A percentile compares a stretch with the other conserved stretches of the same genome.
phyloP scores from a whole-genome alignment of 2,329 filamentous ascomycete genomes.

The Hymenoscyphus linearis region DNA sequence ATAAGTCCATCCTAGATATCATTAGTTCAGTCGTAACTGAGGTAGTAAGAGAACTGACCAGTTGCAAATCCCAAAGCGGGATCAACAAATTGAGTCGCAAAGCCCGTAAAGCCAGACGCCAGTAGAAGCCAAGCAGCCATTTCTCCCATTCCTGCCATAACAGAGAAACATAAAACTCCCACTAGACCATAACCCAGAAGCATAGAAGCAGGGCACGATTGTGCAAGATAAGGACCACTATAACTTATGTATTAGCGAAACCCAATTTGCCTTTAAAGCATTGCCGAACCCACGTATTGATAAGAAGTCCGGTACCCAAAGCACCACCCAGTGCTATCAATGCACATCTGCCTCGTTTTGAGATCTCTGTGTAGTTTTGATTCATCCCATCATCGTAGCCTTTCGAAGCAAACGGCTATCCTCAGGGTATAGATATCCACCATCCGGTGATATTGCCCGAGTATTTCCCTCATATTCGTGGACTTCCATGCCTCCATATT shows the following conservation, averaged over 20 bases:
- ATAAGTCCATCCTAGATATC: constrained; percentile 22
- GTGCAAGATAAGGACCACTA: constrained; percentile 36
- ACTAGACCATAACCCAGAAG: constrained; percentile 67
- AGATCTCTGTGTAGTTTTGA: constrained; percentile 44
- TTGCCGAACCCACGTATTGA: constrained; percentile 46
- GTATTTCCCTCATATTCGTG: constrained; percentile 10
- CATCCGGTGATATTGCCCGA: constrained; percentile 3
- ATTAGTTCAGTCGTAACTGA: neutral
- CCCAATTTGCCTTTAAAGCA: neutral
- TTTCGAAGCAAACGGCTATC: constrained; percentile 12
- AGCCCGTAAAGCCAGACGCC: constrained; percentile 74
- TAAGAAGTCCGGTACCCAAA: constrained; percentile 54
- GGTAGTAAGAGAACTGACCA: constrained; percentile 41
- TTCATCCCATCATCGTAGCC: constrained; percentile 24
- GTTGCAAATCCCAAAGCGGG: constrained; percentile 76
- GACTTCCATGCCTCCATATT: constrained; percentile 13
- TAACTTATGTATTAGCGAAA: constrained; percentile 9
- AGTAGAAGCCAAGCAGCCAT: constrained; percentile 82
- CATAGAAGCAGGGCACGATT: constrained; percentile 57
- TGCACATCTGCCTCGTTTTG: constrained; percentile 50
- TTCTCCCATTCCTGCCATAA: constrained; percentile 77
- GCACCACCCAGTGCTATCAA: constrained; percentile 72
- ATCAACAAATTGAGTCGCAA: constrained; percentile 73
- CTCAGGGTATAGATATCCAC: constrained; percentile 13
- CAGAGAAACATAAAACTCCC: constrained; percentile 69